Evolutionary conservation across 371 early-diverging fungal species (phyloP).

Genomic region (Pancytospora philotis): DNA sequence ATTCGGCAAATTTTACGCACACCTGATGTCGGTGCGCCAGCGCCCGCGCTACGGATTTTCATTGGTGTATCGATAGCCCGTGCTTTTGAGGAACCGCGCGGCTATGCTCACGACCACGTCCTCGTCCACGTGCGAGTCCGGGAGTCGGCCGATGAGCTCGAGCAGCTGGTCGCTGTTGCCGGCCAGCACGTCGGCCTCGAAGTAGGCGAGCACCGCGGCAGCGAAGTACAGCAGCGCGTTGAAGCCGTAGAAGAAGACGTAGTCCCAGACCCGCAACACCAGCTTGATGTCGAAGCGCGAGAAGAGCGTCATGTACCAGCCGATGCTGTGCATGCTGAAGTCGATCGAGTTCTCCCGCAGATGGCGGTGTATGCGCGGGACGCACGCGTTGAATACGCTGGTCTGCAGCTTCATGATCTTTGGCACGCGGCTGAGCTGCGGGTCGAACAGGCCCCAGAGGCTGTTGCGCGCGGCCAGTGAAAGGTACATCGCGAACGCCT

Average conservation of each 20-base stretch:
- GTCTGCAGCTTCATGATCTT: slow-evolving; percentile 53
- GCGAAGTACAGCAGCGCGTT: slow-evolving; percentile 51
- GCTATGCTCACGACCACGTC: slow-evolving; percentile 33
- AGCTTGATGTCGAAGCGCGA: slow-evolving; percentile 53
- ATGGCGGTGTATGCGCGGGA: slow-evolving; percentile 52
- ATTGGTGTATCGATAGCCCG: neutral
- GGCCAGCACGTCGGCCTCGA: slow-evolving; percentile 18
- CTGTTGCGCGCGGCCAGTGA: slow-evolving; percentile 47
- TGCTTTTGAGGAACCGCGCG: neutral
- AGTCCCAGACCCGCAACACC: slow-evolving; percentile 54
- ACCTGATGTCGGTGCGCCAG: no score
- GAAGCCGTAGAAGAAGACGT: slow-evolving; percentile 57
- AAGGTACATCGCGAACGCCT: slow-evolving; percentile 53
- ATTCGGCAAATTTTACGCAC: no score
- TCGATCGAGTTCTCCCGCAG: slow-evolving; percentile 32
- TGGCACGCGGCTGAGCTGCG: slow-evolving; percentile 45
- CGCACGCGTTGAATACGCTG: slow-evolving; percentile 37
- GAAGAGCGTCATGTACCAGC: slow-evolving; percentile 61
- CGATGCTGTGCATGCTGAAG: slow-evolving; percentile 43
- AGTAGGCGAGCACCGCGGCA: slow-evolving; percentile 49
- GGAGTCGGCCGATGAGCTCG: slow-evolving; percentile 40
- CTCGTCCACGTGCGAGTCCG: slow-evolving; percentile 32
- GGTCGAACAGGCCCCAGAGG: slow-evolving; percentile 57
- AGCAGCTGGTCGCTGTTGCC: slow-evolving; percentile 37
- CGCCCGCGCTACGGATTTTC: no score